These are phyloP conservation scores for Lachancea quebecensis DNA, from an alignment of 805 yeast genomes.

Conservation along the genomic window DNA sequence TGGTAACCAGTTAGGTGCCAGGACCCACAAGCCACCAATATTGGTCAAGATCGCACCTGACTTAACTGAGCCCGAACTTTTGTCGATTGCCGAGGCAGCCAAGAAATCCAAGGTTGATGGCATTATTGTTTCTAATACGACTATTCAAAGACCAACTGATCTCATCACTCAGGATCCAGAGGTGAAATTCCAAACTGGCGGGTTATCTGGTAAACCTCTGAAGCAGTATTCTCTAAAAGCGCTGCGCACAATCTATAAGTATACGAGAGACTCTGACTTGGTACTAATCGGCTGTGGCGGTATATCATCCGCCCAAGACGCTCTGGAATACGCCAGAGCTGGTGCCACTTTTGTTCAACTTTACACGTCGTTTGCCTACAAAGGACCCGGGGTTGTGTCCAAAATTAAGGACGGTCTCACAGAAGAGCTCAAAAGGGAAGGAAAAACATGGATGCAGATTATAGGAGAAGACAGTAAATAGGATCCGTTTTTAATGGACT, in stretches of 20 bases:
- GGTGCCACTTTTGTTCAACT: constrained; percentile 88
- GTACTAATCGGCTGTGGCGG: constrained; percentile 94
- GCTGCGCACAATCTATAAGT: constrained; percentile 60
- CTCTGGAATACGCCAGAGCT: constrained; percentile 83
- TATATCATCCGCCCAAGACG: constrained; percentile 79
- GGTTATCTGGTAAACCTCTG: constrained; percentile 87
- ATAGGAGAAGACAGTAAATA: constrained; percentile 53
- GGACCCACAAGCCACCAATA: constrained; percentile 56
- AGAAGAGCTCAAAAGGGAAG: constrained; percentile 57
- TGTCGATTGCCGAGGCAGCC: constrained; percentile 76
- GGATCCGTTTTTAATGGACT: neutral
- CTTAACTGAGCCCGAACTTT: constrained; percentile 70
- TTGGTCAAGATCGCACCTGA: constrained; percentile 94
- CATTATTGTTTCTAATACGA: constrained; percentile 86
- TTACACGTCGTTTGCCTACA: constrained; percentile 86
- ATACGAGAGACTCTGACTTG: constrained; percentile 65
- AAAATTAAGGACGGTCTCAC: constrained; percentile 54
- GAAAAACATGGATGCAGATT: constrained; percentile 78
- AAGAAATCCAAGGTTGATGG: constrained; percentile 78
- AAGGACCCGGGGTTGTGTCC: constrained; percentile 79
- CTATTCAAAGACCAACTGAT: constrained; percentile 69
- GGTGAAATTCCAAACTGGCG: constrained; percentile 63
- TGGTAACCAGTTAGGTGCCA: constrained; percentile 27
- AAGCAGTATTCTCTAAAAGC: constrained; percentile 74
- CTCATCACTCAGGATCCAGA: constrained; percentile 43